Evolutionary conservation across 2,329 filamentous ascomycete species (phyloP).

Genomic region (Dactylonectria macrodidyma): DNA sequence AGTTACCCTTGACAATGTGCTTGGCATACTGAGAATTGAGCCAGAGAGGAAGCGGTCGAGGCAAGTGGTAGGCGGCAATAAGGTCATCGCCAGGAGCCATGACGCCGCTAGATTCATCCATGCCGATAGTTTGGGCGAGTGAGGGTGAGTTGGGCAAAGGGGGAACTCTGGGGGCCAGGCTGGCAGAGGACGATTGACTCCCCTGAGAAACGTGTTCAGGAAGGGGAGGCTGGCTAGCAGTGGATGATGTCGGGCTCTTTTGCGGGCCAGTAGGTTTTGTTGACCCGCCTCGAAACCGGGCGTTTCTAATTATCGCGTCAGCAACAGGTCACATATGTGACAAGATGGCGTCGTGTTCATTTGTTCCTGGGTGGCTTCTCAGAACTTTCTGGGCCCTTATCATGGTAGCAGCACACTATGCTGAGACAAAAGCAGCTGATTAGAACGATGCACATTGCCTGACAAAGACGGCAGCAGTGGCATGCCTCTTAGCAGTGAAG

Average conservation of each 20-base stretch:
- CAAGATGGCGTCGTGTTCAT: slow-evolving; percentile 26
- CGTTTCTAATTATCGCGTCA: slow-evolving; percentile 63
- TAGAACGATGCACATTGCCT: slow-evolving; percentile 39
- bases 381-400: neutral
- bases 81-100: slow-evolving; percentile 67
- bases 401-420: slow-evolving; percentile 40
- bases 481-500: slow-evolving; percentile 4
- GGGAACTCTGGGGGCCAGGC: slow-evolving; percentile 70
- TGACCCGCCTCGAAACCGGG: slow-evolving; percentile 71
- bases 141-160: slow-evolving; percentile 76
- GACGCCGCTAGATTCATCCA: slow-evolving; percentile 72
- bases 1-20: slow-evolving; percentile 97
- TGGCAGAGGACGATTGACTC: slow-evolving; percentile 67
- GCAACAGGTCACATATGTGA: slow-evolving; percentile 23
- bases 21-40: slow-evolving; percentile 83
- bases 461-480: slow-evolving; percentile 35
- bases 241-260: slow-evolving; percentile 67
- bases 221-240: slow-evolving; percentile 64
- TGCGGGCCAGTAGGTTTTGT: slow-evolving; percentile 65
- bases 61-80: slow-evolving; percentile 74
- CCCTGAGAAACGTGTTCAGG: slow-evolving; percentile 62
- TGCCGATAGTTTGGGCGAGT: slow-evolving; percentile 76
- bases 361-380: slow-evolving; percentile 4
- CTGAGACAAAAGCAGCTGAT: slow-evolving; percentile 36
- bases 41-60: slow-evolving; percentile 77